A percentile compares a stretch with the other conserved stretches of the same genome.
Evolutionary conservation across 2,329 filamentous ascomycete species (phyloP).

Genomic region (Biscogniauxia marginata): DNA sequence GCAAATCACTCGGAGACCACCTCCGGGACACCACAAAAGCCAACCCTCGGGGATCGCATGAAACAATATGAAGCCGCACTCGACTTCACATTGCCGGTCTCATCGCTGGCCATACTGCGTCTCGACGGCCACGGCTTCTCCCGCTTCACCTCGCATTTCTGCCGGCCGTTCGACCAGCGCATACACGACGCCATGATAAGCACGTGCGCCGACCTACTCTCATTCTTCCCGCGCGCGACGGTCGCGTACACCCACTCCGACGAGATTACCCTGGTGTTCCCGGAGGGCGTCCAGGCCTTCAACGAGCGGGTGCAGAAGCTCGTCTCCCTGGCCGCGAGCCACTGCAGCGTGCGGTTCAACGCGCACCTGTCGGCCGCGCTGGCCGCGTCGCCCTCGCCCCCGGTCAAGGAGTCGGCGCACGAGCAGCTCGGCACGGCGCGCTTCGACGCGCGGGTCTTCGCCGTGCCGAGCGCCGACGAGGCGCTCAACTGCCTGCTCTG

Average conservation of each 20-base stretch:
- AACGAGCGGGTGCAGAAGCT: slow-evolving; percentile 11
- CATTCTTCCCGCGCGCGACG: slow-evolving; percentile 8
- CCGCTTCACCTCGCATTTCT: slow-evolving; percentile 3
- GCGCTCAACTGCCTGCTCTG: slow-evolving; percentile 12
- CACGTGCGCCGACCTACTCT: slow-evolving; percentile 10
- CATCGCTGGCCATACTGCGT: slow-evolving; percentile 8
- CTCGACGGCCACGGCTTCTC: slow-evolving; percentile 14
- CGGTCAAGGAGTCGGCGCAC: background rate
- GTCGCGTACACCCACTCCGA: slow-evolving; percentile 17
- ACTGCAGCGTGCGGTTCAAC: slow-evolving; percentile 15
- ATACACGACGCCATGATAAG: slow-evolving; percentile 12
- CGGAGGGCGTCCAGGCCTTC: slow-evolving; percentile 1
- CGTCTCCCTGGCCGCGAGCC: slow-evolving; percentile 9
- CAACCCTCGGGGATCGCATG: slow-evolving; percentile 11
- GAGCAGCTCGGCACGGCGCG: slow-evolving; percentile 2
- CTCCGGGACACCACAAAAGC: background rate
- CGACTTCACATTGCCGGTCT: slow-evolving; percentile 8
- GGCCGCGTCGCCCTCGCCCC: background rate
- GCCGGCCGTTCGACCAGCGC: slow-evolving; percentile 8
- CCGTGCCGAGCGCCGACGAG: slow-evolving; percentile 12
- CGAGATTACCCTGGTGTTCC: slow-evolving; percentile 14
- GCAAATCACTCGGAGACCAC: too few species aligned
- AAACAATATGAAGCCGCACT: slow-evolving; percentile 11
- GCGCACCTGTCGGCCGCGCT: slow-evolving; percentile 4
- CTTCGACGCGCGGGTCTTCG: slow-evolving; percentile 13